A percentile compares a stretch with the other conserved stretches of the same genome.
Evolutionary conservation across 1,284 basidiomycete genomes (phyloP).

Genomic region (Clitocybe nebularis): DNA sequence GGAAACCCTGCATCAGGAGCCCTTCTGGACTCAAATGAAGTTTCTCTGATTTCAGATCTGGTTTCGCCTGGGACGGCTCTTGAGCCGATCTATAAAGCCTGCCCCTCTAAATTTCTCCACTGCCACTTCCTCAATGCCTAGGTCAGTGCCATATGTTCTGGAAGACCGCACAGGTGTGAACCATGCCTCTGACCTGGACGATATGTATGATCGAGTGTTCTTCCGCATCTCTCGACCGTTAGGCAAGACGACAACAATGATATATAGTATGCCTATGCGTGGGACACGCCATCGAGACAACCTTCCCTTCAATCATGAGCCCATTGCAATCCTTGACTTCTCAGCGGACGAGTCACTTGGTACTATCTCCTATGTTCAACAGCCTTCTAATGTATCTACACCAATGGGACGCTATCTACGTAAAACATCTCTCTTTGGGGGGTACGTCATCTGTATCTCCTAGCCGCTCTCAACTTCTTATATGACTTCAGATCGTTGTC

Average conservation of each 20-base stretch:
- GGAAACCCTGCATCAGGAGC: constrained; percentile 7
- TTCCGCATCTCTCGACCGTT: constrained; percentile 51
- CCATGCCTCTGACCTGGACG: constrained; percentile 60
- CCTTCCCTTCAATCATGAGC: constrained; percentile 45
- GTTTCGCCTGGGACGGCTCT: constrained; percentile 1
- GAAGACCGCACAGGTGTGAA: constrained; percentile 67
- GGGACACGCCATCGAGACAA: constrained; percentile 53
- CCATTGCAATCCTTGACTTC: constrained; percentile 57
- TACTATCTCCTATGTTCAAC: constrained; percentile 46
- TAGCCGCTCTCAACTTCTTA: constrained; percentile 7
- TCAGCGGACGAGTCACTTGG: constrained; percentile 51
- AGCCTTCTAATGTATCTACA: constrained; percentile 34
- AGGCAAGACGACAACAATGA: constrained; percentile 35
- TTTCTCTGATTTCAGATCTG: constrained; percentile 5
- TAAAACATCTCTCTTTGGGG: constrained; percentile 58
- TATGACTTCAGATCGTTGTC: constrained; percentile 47
- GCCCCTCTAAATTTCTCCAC: not conserved
- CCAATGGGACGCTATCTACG: constrained; percentile 59
- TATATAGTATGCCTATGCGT: constrained; percentile 62
- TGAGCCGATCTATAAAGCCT: constrained; percentile 3
- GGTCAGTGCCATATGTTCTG: constrained; percentile 38
- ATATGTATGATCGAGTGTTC: constrained; percentile 70
- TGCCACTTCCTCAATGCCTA: not conserved
- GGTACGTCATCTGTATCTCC: constrained; percentile 37
- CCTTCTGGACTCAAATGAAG: constrained; percentile 4